Evolutionary conservation across 768 basidiomycete species (phyloP).

Genomic region (Gyrodon lividus): DNA sequence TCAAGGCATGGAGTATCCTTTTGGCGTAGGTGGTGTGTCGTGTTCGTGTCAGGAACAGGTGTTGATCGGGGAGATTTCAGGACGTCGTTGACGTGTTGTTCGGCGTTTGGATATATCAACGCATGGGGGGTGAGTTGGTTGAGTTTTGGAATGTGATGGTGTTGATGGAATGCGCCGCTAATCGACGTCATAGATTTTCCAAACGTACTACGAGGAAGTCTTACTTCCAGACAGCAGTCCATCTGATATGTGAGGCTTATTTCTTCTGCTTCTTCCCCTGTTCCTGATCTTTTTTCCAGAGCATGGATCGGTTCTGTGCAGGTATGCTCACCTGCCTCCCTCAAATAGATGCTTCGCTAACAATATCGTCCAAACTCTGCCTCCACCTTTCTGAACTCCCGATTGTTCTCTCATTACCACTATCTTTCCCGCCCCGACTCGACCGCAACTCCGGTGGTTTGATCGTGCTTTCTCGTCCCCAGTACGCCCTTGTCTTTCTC

Average conservation of each 20-base stretch:
- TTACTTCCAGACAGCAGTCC: conserved; percentile 49
- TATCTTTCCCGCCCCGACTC: neutral
- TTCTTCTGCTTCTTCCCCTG: neutral
- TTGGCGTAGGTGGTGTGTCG: conserved; percentile 19
- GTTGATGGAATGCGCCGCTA: neutral
- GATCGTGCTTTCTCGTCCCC: neutral
- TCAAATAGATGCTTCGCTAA: neutral
- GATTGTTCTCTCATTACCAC: neutral
- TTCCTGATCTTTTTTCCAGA: conserved; percentile 34
- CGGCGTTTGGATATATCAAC: conserved; percentile 69
- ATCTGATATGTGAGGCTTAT: conserved; percentile 56
- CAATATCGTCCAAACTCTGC: neutral
- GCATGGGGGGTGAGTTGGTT: conserved; percentile 65
- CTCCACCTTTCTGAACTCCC: neutral
- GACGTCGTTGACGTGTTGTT: conserved; percentile 31
- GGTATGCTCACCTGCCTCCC: conserved; percentile 32
- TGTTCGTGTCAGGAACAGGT: neutral
- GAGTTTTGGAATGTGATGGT: neutral
- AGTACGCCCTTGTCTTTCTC: conserved; percentile 65
- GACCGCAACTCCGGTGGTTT: neutral
- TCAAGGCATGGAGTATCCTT: conserved; percentile 32
- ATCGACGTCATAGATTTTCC: conserved; percentile 52
- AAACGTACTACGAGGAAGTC: conserved; percentile 64
- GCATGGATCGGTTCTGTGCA: conserved; percentile 83
- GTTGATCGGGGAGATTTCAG: conserved; percentile 10